Conservation (phyloP, 2,329 filamentous ascomycete genomes). For the Pseudogymnoascus sp. region DNA sequence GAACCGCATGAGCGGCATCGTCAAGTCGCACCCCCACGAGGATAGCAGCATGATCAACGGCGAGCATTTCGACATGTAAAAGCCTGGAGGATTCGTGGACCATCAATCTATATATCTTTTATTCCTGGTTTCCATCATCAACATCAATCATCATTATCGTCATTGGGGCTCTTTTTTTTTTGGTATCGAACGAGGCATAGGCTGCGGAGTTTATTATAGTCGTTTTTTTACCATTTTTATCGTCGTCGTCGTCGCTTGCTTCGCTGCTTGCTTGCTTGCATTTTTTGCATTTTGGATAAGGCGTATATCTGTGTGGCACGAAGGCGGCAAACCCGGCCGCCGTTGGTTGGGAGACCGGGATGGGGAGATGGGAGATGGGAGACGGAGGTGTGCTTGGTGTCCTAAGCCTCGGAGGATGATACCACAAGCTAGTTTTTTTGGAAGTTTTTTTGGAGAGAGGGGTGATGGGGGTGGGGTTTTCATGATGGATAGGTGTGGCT, state of each 20-base stretch:
- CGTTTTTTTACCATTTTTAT: neutral
- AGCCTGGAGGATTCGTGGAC: neutral
- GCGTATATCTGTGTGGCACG: neutral
- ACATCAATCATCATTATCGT: neutral
- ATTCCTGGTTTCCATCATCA: neutral
- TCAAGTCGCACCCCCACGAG: conserved; percentile 50
- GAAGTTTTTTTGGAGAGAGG: neutral
- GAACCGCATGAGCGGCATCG: conserved; percentile 57
- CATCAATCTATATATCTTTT: neutral
- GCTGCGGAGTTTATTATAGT: conserved; percentile 10
- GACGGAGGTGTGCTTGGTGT: neutral
- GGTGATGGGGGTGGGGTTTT: neutral
- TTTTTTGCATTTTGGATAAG: conserved; percentile 12
- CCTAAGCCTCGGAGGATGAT: conserved; percentile 9
- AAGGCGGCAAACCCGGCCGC: neutral
- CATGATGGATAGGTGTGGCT: neutral
- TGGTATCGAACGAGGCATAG: conserved; percentile 11
- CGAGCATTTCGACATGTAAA: conserved; percentile 57
- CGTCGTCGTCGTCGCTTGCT: neutral
- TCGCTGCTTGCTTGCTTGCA: neutral
- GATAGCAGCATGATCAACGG: conserved; percentile 53
- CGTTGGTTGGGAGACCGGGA: neutral
- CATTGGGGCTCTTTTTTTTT: neutral
- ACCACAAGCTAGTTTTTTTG: conserved; percentile 7
- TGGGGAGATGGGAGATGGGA: neutral